These are phyloP conservation scores for Hanseniaspora osmophila DNA, from an alignment of 805 yeast species.

Conservation along the genomic window DNA sequence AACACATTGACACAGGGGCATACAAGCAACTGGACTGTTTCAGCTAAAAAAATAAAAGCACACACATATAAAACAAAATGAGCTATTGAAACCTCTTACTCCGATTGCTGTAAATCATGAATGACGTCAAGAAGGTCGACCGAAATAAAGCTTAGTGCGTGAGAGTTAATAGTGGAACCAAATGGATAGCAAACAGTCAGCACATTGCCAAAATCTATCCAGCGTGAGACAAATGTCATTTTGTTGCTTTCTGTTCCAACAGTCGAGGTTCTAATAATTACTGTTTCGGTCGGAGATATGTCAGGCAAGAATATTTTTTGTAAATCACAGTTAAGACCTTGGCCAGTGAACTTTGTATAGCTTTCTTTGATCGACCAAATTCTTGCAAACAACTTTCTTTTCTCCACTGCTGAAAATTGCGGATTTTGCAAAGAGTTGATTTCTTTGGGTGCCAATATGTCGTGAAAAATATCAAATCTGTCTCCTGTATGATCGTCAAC, in stretches of 20 bases:
- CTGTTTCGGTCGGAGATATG: background rate
- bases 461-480: constrained; percentile 25
- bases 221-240: background rate
- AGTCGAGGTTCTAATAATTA: background rate
- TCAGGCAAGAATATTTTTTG: background rate
- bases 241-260: background rate
- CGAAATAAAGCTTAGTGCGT: background rate
- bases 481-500: constrained; percentile 16
- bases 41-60: no score
- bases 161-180: background rate
- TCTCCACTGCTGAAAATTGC: constrained; percentile 5
- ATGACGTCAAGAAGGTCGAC: background rate
- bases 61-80: no score
- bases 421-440: constrained; percentile 16
- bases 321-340: constrained; percentile 35
- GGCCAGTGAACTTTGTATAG: constrained; percentile 51
- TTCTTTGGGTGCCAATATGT: constrained; percentile 30
- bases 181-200: background rate
- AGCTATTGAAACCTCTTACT: no score
- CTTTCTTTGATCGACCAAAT: constrained; percentile 76
- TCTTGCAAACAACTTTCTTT: constrained; percentile 32
- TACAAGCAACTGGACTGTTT: no score
- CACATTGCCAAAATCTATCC: background rate
- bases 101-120: background rate
- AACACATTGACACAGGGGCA: no score